phyloP scores from a whole-genome alignment of 75 land plant genomes.

The Cupressus sempervirens region DNA sequence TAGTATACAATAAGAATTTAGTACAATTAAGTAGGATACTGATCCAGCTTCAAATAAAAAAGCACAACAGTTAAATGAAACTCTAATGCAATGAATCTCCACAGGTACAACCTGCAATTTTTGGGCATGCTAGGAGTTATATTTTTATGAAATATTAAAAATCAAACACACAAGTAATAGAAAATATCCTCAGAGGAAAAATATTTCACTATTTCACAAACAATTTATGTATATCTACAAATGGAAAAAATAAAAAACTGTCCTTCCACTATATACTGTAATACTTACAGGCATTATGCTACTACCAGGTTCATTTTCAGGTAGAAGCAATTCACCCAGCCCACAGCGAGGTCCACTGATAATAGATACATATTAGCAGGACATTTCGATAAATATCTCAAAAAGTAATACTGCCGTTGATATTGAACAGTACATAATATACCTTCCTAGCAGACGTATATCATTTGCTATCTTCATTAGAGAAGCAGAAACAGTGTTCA shows the following conservation, averaged over 20 bases:
- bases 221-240: not conserved
- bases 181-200: not conserved
- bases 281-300: constrained; percentile 95
- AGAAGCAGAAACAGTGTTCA: constrained; percentile 87
- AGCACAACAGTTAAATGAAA: not conserved
- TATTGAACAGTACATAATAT: not conserved
- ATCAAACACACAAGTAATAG: not conserved
- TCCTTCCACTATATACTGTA: not conserved
- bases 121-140: not conserved
- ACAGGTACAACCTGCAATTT: not conserved
- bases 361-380: not conserved
- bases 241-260: not conserved
- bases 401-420: not conserved
- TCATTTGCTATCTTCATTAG: constrained; percentile 97
- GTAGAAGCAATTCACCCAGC: constrained; percentile 88
- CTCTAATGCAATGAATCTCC: not conserved
- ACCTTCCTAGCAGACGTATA: constrained; percentile 96
- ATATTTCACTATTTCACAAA: not conserved
- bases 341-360: constrained; percentile 98
- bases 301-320: constrained; percentile 99
- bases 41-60: not conserved
- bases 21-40: not conserved
- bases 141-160: not conserved
- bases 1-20: not conserved
- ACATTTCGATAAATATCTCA: not conserved